phyloP scores from a whole-genome alignment of 164 flowering plant species.

The Nymphaea colorata region DNA sequence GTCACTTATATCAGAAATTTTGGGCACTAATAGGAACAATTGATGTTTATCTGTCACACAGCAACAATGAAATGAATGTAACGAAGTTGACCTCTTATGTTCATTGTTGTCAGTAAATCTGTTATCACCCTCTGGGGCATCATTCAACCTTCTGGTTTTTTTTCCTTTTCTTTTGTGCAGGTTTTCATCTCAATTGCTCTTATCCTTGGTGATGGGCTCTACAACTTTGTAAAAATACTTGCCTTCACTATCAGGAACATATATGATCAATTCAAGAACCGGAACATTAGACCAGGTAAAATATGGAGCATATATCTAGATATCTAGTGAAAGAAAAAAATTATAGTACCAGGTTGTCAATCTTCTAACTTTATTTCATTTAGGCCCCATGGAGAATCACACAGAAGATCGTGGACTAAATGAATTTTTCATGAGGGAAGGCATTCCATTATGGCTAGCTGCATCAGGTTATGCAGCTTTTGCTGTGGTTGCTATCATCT shows the following conservation, averaged over 20 bases:
- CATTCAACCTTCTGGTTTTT: too few species aligned
- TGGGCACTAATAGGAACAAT: not conserved
- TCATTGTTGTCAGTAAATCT: not conserved
- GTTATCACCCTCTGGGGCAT: not conserved
- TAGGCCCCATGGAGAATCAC: not conserved
- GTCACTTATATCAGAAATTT: not conserved
- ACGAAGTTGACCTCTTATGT: too few species aligned
- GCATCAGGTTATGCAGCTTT: conserved; percentile 39
- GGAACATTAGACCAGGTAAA: conserved; percentile 18
- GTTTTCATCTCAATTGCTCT: conserved; percentile 74
- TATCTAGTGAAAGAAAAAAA: not conserved
- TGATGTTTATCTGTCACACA: too few species aligned
- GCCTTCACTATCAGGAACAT: conserved; percentile 23
- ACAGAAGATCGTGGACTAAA: conserved; percentile 37
- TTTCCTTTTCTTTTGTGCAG: conserved; percentile 17
- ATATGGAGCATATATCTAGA: not conserved
- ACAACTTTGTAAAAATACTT: conserved; percentile 35
- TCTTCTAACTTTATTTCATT: not conserved
- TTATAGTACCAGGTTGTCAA: not conserved
- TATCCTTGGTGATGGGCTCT: conserved; percentile 85
- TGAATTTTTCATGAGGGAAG: conserved; percentile 55
- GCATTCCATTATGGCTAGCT: conserved; percentile 66
- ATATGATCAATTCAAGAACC: conserved; percentile 13
- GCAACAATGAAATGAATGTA: too few species aligned
- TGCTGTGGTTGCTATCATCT: conserved; percentile 49